phyloP scores from a whole-genome alignment of 1,139 yeast species.

The Yamadazyma spencermartinsiae region DNA sequence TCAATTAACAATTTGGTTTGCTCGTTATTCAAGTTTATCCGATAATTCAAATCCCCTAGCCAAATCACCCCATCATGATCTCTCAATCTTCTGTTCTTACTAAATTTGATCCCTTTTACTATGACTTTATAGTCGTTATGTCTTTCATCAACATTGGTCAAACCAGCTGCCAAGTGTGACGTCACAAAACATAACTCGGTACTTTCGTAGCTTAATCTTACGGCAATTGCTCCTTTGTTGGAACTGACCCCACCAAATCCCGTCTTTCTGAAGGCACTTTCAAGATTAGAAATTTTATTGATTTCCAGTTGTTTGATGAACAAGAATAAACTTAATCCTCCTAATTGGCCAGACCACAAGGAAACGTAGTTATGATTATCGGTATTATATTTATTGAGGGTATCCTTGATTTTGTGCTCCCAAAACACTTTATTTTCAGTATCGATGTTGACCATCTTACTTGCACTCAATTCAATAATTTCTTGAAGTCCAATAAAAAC shows the following conservation, averaged over 20 bases:
- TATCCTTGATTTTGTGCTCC: slow-evolving; percentile 67
- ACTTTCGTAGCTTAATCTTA: slow-evolving; percentile 73
- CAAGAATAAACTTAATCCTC: slow-evolving; percentile 82
- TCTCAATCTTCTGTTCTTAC: slow-evolving; percentile 48
- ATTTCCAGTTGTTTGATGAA: slow-evolving; percentile 58
- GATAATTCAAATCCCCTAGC: slow-evolving; percentile 91
- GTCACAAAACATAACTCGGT: slow-evolving; percentile 78
- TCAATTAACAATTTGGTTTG: slow-evolving; percentile 60
- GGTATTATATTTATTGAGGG: slow-evolving; percentile 47
- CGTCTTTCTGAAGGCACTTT: slow-evolving; percentile 82
- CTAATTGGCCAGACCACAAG: slow-evolving; percentile 85
- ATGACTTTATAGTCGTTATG: slow-evolving; percentile 79
- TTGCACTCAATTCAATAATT: slow-evolving; percentile 86
- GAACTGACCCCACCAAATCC: slow-evolving; percentile 96
- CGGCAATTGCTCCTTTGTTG: slow-evolving; percentile 91
- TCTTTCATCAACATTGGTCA: slow-evolving; percentile 72
- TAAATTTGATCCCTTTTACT: slow-evolving; percentile 54
- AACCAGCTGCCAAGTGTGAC: slow-evolving; percentile 92
- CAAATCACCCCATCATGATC: slow-evolving; percentile 90
- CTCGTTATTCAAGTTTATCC: slow-evolving; percentile 70
- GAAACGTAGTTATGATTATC: slow-evolving; percentile 56
- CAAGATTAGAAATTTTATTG: slow-evolving; percentile 59
- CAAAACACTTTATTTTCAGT: slow-evolving; percentile 69
- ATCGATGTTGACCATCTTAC: slow-evolving; percentile 84
- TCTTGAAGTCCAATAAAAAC: slow-evolving; percentile 89